A percentile compares a stretch with the other conserved stretches of the same genome.
phyloP scores from a whole-genome alignment of 441 rosid species.

The Bruguiera hainesii region DNA sequence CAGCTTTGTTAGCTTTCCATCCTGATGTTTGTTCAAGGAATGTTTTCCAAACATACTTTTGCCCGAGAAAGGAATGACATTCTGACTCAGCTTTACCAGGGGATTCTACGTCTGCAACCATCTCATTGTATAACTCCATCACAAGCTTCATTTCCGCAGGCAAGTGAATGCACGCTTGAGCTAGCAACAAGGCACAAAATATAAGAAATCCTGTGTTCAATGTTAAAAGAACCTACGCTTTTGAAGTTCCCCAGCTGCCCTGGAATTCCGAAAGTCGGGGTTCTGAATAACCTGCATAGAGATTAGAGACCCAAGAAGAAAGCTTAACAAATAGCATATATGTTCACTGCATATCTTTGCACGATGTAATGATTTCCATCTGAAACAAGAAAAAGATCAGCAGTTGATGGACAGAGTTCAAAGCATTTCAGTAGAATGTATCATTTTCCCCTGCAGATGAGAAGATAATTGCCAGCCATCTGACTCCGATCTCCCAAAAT shows the following conservation, averaged over 20 bases:
- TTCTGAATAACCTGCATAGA: conserved; percentile 28
- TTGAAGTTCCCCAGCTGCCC: conserved; percentile 36
- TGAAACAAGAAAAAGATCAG: too few relatives aligned
- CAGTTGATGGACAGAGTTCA: too few relatives aligned
- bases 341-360: neutral
- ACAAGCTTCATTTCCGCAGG: conserved; percentile 37
- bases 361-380: neutral
- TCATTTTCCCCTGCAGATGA: too few relatives aligned
- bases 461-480: too few relatives aligned
- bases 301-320: neutral
- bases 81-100: neutral
- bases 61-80: neutral
- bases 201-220: neutral
- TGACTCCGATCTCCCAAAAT: too few relatives aligned
- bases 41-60: conserved; percentile 10
- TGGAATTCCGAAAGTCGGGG: conserved; percentile 35
- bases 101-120: conserved; percentile 20
- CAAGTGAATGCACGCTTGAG: conserved; percentile 4
- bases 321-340: neutral
- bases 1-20: neutral
- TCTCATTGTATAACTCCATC: conserved; percentile 31
- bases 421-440: too few relatives aligned
- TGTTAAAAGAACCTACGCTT: conserved; percentile 28
- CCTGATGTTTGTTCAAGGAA: neutral
- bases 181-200: neutral